Evolutionary conservation across 2,329 filamentous ascomycete genomes (phyloP), one percentile per base, ranked within the genome.

Genomic region (Tothia fuscella): DNA sequence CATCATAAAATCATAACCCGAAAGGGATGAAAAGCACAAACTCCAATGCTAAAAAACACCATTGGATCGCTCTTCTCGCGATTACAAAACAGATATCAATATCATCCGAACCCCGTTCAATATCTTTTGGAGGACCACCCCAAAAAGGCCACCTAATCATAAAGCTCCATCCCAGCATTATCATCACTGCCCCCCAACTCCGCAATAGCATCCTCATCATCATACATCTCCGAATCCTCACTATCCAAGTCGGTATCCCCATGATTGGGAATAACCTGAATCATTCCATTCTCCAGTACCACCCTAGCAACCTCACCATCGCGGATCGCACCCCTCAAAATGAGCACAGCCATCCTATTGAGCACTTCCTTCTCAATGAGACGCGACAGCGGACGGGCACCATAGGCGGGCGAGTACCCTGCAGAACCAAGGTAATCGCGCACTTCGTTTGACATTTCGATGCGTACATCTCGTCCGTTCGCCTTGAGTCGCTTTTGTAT

Each of bases 321-420:
- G 51, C 73, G 76, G 58, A 98, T 80, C 42, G 75, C 78, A 48
- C 86, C 86, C 48, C 87, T 76, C 19, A 98, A 71, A 48, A 98
- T 93, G 48, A 96, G 73, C 30, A 98, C 83, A 2, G 91, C 91
- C 48, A 98, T 68, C 38, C 80, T 79, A 64, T 98, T 98, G 54
- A 98, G 77, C 3, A 98, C 86, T 62, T 98, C 91, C 65, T 91
- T 91, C 68, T 98, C 91, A 52, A 98, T 95, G 46, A 98, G 75
- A 41, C 91, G 76, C 14, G 81, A 78, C 17, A 98, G 67, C 26
- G 91, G 91, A 44, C 91, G 76, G 30, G 91, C 91, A 61, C 91
- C 91, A 55, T 98, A 98, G 1, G 85, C 87, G 1, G 91, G 91
- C 12, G 85, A 93, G 67, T 98, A 98, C 7, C 91, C 91, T 1